Conservation (phyloP, 2,329 filamentous ascomycete genomes). For the Arthroderma sp. region DNA sequence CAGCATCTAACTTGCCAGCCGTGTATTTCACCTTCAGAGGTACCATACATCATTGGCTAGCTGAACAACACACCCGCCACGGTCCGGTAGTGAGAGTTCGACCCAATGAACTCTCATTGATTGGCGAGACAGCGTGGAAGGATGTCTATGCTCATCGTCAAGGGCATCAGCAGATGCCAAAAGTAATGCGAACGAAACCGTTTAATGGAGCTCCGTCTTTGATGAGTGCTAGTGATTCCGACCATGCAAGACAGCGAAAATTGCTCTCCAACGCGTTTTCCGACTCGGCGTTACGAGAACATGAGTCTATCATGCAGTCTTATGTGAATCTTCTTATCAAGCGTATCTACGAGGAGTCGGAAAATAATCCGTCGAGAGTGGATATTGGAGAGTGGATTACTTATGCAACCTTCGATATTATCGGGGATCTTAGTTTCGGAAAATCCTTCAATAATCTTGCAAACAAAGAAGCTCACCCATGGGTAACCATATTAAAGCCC, state of each 20-base stretch:
- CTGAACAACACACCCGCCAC: conserved; percentile 16
- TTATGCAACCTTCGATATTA: conserved; percentile 25
- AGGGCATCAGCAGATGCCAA: conserved; percentile 16
- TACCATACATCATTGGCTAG: conserved; percentile 13
- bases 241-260: conserved; percentile 22
- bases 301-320: conserved; percentile 21
- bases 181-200: conserved; percentile 13
- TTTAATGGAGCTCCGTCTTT: conserved; percentile 6
- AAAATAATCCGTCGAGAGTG: conserved; percentile 8
- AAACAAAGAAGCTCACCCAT: conserved; percentile 12
- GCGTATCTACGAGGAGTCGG: neutral
- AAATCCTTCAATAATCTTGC: conserved; percentile 28
- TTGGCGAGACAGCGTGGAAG: conserved; percentile 19
- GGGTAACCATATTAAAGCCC: conserved; percentile 5
- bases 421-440: conserved; percentile 30
- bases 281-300: conserved; percentile 19
- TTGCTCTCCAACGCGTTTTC: conserved; percentile 25
- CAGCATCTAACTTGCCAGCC: neutral
- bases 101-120: conserved; percentile 28
- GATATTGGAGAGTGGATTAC: conserved; percentile 24
- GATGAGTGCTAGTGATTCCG: conserved; percentile 16
- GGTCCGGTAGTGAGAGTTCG: conserved; percentile 26
- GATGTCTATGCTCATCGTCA: conserved; percentile 23
- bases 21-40: conserved; percentile 3
- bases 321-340: conserved; percentile 19